Conservation (phyloP, 768 basidiomycete species). For the Leccinum incarnatum region DNA sequence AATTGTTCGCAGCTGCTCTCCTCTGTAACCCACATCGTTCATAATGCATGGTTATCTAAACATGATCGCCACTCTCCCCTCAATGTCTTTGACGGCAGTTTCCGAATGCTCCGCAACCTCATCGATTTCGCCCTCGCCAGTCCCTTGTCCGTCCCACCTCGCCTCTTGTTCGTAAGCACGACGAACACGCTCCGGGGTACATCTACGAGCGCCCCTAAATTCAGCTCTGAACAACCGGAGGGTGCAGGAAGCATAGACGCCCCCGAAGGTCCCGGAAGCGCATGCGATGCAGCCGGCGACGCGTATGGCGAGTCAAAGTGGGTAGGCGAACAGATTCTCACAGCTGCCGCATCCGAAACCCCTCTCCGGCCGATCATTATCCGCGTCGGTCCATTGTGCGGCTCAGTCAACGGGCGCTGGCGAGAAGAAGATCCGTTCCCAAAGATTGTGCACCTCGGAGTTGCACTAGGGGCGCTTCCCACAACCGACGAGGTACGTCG, state of each 20-base stretch:
- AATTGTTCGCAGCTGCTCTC: constrained; percentile 11
- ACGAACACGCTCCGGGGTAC: constrained; percentile 8
- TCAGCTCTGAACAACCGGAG: neutral
- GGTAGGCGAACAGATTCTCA: constrained; percentile 25
- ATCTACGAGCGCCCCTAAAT: neutral
- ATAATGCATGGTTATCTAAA: constrained; percentile 27
- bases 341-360: constrained; percentile 14
- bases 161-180: constrained; percentile 35
- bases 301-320: constrained; percentile 20
- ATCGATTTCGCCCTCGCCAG: constrained; percentile 38
- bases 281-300: constrained; percentile 13
- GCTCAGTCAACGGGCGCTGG: constrained; percentile 38
- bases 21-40: constrained; percentile 38
- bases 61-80: constrained; percentile 4
- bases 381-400: constrained; percentile 39
- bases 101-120: constrained; percentile 28
- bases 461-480: constrained; percentile 20
- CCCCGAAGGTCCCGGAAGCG: neutral
- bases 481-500: constrained; percentile 20
- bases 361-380: constrained; percentile 27
- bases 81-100: constrained; percentile 8
- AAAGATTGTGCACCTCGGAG: constrained; percentile 26
- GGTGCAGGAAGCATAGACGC: neutral
- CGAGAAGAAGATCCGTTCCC: constrained; percentile 39
- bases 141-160: constrained; percentile 24